A percentile compares a stretch with the other conserved stretches of the same genome.
Evolutionary conservation across 352 stramenopile species (phyloP).

Genomic region (Ophiocytium majus): DNA sequence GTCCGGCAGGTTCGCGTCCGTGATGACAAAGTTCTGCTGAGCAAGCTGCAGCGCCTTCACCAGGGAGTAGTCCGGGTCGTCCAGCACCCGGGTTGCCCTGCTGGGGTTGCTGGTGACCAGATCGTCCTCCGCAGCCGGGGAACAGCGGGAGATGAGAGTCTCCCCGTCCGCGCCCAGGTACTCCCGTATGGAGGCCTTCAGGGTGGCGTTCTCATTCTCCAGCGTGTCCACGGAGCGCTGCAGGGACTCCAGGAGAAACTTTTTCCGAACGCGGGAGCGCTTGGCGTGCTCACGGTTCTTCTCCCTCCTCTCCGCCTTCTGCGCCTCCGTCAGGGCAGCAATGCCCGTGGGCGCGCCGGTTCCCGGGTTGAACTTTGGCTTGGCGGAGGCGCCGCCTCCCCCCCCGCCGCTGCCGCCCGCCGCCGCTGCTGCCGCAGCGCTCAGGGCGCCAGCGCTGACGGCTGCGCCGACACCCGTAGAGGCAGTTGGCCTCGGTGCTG

Average conservation of each 20-base stretch:
- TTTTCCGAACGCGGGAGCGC: slow-evolving; percentile 75
- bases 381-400: slow-evolving; percentile 9
- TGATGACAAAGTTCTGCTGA: slow-evolving; percentile 75
- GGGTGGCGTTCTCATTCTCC: slow-evolving; percentile 41
- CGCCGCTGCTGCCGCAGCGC: slow-evolving; percentile 10
- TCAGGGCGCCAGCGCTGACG: neutral
- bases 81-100: slow-evolving; percentile 56
- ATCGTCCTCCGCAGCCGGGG: slow-evolving; percentile 17
- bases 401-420: slow-evolving; percentile 18
- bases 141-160: slow-evolving; percentile 33
- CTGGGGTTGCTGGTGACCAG: slow-evolving; percentile 34
- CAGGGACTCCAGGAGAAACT: slow-evolving; percentile 76
- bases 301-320: slow-evolving; percentile 60
- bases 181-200: slow-evolving; percentile 33
- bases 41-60: slow-evolving; percentile 71
- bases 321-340: slow-evolving; percentile 45
- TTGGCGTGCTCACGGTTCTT: slow-evolving; percentile 80
- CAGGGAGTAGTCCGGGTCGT: slow-evolving; percentile 74
- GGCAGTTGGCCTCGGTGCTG: neutral
- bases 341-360: no score
- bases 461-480: neutral
- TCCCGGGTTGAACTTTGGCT: no score
- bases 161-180: slow-evolving; percentile 30
- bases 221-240: slow-evolving; percentile 66
- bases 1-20: slow-evolving; percentile 67